phyloP scores from a whole-genome alignment of 306 rosid species.

The Calophaca sinica region DNA sequence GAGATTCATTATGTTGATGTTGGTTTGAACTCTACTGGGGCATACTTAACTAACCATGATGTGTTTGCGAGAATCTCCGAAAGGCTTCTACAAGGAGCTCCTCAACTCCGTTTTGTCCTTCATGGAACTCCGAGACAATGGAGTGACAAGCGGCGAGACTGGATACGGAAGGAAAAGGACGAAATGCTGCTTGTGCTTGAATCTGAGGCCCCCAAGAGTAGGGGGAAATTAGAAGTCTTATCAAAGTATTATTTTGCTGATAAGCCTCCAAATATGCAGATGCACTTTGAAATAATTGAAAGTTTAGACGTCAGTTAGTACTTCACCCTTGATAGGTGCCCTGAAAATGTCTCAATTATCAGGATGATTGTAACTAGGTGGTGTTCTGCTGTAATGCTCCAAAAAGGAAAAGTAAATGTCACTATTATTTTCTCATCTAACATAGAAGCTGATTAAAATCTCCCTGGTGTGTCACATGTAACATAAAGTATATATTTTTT shows the following conservation, averaged over 20 bases:
- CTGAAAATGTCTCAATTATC: background rate
- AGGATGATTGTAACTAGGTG: conserved; percentile 11
- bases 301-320: conserved; percentile 59
- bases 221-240: conserved; percentile 57
- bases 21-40: conserved; percentile 78
- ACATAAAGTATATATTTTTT: background rate
- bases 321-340: conserved; percentile 16
- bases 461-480: background rate
- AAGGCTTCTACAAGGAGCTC: conserved; percentile 50
- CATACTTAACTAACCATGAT: conserved; percentile 65
- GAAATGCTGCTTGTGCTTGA: conserved; percentile 62
- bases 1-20: conserved; percentile 91
- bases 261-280: conserved; percentile 69
- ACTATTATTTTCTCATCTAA: background rate
- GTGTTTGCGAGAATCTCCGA: conserved; percentile 62
- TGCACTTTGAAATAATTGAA: conserved; percentile 91
- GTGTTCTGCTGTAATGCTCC: background rate
- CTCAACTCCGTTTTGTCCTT: conserved; percentile 61
- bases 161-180: conserved; percentile 75
- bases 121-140: conserved; percentile 98
- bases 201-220: conserved; percentile 57
- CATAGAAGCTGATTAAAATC: conserved; percentile 17
- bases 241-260: conserved; percentile 70
- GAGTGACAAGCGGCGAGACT: conserved; percentile 66
- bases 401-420: conserved; percentile 10